Evolutionary conservation across 2,329 filamentous ascomycete genomes (phyloP).

Genomic region (Cercospora sp.): DNA sequence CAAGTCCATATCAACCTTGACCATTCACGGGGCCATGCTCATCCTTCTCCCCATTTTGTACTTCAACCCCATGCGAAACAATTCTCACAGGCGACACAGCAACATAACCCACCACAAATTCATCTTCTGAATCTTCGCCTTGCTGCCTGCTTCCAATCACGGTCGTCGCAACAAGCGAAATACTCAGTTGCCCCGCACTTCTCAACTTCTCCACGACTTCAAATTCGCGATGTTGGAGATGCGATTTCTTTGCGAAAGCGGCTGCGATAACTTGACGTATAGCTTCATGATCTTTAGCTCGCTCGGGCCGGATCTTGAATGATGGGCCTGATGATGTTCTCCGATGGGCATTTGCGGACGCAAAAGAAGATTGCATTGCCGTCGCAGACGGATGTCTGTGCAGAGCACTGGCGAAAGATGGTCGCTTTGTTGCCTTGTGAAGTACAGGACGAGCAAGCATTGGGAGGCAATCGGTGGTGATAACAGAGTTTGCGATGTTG

Average conservation of each 20-base stretch:
- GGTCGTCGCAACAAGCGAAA: conserved; percentile 11
- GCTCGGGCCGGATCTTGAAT: not conserved
- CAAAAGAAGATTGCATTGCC: not conserved
- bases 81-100: conserved; percentile 4
- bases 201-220: conserved; percentile 16
- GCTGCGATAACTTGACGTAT: conserved; percentile 5
- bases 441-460: not conserved
- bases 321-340: not conserved
- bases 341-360: not conserved
- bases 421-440: not conserved
- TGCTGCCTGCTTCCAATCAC: not conserved
- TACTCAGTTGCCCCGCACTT: not conserved
- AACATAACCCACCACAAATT: not conserved
- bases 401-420: not conserved
- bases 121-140: not conserved
- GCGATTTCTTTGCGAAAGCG: conserved; percentile 18
- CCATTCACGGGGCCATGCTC: not conserved
- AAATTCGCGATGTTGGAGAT: conserved; percentile 14
- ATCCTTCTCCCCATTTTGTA: too few relatives aligned
- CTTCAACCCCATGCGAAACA: not conserved
- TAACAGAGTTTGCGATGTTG: not conserved
- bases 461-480: not conserved
- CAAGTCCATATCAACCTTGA: conserved; percentile 2
- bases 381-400: not conserved
- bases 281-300: not conserved